Evolutionary conservation across 306 rosid species (phyloP).

Genomic region (Trichosanthes cucumerina): DNA sequence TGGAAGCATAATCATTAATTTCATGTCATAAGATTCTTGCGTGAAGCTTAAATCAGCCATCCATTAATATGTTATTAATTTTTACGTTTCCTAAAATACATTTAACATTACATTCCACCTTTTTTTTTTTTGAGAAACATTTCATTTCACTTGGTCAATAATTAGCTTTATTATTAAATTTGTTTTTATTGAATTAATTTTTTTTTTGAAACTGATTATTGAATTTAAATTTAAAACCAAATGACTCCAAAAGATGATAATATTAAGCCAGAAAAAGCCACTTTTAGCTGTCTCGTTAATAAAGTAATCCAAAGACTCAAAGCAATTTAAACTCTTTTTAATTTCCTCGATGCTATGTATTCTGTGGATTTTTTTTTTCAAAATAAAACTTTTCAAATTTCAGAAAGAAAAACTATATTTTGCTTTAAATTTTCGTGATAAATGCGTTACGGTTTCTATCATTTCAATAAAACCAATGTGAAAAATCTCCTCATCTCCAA

Average conservation of each 20-base stretch:
- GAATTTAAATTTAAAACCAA: neutral
- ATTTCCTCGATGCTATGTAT: neutral
- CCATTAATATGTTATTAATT: neutral
- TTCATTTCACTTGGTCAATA: neutral
- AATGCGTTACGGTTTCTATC: no score
- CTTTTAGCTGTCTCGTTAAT: neutral
- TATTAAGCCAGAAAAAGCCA: neutral
- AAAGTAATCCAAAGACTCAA: neutral
- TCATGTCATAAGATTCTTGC: neutral
- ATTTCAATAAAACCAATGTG: no score
- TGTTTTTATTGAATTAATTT: neutral
- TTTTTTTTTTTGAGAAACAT: neutral
- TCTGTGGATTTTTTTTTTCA: neutral
- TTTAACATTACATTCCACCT: no score
- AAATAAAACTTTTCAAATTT: neutral
- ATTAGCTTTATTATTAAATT: neutral
- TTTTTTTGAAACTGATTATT: no score
- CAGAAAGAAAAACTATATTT: neutral
- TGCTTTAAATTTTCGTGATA: neutral
- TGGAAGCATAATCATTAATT: neutral
- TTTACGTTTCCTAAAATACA: neutral
- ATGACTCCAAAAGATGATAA: neutral
- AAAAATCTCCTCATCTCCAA: no score
- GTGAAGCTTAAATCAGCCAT: neutral
- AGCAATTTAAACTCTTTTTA: neutral